Conservation (phyloP, 2,329 filamentous ascomycete species). For the Botrytis porri region DNA sequence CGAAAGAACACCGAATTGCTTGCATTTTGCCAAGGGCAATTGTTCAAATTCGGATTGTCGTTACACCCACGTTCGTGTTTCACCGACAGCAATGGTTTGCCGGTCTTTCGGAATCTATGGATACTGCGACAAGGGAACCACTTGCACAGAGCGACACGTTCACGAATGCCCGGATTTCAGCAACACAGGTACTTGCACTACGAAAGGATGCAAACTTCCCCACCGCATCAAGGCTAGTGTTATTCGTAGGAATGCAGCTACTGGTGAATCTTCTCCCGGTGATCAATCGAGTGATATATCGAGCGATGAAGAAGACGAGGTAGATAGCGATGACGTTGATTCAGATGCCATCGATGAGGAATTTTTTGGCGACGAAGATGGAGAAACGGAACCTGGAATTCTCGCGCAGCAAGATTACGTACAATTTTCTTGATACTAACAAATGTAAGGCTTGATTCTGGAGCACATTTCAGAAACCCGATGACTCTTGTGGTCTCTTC, state of each 20-base stretch:
- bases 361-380: slow-evolving; percentile 56
- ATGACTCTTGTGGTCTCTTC: not conserved
- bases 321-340: slow-evolving; percentile 74
- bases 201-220: slow-evolving; percentile 76
- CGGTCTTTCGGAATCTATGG: slow-evolving; percentile 79
- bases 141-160: slow-evolving; percentile 79
- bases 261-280: slow-evolving; percentile 42
- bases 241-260: slow-evolving; percentile 61
- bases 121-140: slow-evolving; percentile 79
- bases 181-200: slow-evolving; percentile 81
- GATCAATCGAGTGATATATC: slow-evolving; percentile 66
- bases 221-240: slow-evolving; percentile 86
- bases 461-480: not conserved
- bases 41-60: slow-evolving; percentile 84
- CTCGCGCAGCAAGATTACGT: slow-evolving; percentile 60
- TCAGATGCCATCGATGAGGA: slow-evolving; percentile 68
- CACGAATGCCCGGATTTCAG: slow-evolving; percentile 94
- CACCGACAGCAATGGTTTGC: slow-evolving; percentile 76
- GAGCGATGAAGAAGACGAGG: slow-evolving; percentile 66
- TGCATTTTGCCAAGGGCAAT: slow-evolving; percentile 86
- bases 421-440: slow-evolving; percentile 41
- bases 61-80: slow-evolving; percentile 81
- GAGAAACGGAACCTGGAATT: slow-evolving; percentile 51
- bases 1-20: slow-evolving; percentile 81
- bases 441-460: slow-evolving; percentile 9